Evolutionary conservation across 352 stramenopile genomes (phyloP).

Genomic region (Phytophthora megakarya): DNA sequence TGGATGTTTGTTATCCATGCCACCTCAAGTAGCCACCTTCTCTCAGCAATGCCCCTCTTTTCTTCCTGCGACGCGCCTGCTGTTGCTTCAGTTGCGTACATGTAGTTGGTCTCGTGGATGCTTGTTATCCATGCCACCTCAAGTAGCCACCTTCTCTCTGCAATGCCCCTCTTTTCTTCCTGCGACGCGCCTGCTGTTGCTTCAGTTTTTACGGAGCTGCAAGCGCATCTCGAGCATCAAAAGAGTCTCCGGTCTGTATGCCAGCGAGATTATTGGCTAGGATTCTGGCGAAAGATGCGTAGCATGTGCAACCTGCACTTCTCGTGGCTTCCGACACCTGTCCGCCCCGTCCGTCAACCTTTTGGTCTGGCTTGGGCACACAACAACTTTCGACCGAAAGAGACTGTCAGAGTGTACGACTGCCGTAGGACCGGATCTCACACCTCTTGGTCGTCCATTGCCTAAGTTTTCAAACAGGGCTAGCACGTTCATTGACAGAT

Average conservation of each 20-base stretch:
- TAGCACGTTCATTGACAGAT: constrained; percentile 27
- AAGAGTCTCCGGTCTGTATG: constrained; percentile 12
- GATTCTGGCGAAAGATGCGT: constrained; percentile 36
- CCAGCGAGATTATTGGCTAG: constrained; percentile 18
- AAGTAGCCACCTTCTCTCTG: constrained; percentile 18
- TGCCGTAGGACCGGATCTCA: constrained; percentile 8
- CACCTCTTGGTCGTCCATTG: constrained; percentile 9
- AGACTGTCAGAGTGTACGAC: constrained; percentile 13
- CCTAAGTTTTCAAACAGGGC: constrained; percentile 20
- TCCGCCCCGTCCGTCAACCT: constrained; percentile 11
- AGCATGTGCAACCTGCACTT: constrained; percentile 33
- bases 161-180: constrained; percentile 27
- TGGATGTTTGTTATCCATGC: constrained; percentile 6
- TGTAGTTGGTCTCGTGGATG: not conserved
- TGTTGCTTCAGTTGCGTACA: constrained; percentile 34
- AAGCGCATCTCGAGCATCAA: constrained; percentile 18
- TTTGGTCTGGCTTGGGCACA: constrained; percentile 20
- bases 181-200: constrained; percentile 35
- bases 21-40: constrained; percentile 12
- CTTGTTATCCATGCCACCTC: not conserved
- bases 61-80: constrained; percentile 35
- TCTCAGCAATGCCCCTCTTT: constrained; percentile 17
- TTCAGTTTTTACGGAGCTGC: constrained; percentile 38
- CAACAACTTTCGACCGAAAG: constrained; percentile 22
- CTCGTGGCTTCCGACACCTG: constrained; percentile 19